Evolutionary conservation across 257 asterid genomes (phyloP), one percentile per base, ranked within the genome.

Genomic region (Prunella vulgaris): DNA sequence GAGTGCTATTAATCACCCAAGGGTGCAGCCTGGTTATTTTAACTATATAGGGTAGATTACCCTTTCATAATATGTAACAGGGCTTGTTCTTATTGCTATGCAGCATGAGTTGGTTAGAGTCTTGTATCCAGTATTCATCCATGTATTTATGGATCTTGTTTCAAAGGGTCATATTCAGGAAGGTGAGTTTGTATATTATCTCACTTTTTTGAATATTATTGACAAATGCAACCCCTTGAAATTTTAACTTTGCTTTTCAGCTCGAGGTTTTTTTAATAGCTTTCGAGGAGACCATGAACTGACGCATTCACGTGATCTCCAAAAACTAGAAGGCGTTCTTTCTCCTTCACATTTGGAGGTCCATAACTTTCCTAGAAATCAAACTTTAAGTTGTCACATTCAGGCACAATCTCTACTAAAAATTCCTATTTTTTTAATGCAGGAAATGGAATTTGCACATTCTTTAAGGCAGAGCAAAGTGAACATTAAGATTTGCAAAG

Each of bases 391-490:
- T 74, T 73, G 32, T 30, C 52, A 69, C 66, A 67, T 77, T 76
- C 64, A 5, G 37, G 35, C 77, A 5, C 74, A 70, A 49, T 42
- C 12, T 66, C 44, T 28, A 63, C 65, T 79, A 30, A 81, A 38
- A 35, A 15, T 53, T 62, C 40, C 25, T 27, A 17, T 59, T 64
- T 20, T 33, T 57, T 70, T 30, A 64, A 30, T 77, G 78, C 68
- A 92, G 97, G 99, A 94, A 78, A 91, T 94, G 99, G 97, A 89
- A 78, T 94, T 94, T 70, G 99, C 99, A 22, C 97, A 89, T 79
- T 78, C 95, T 51, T 64, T 91, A 56, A 89, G 97, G 84, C 89
- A 87, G 79, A 91, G 95, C 87, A 94, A 94, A 85, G 97, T 76
- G 72, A 86, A 77, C 85, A 87, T 94, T 71, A 94, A 91, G 82